These are phyloP conservation scores for Pyrus communis DNA, from an alignment of 306 rosid species.

Conservation along the genomic window DNA sequence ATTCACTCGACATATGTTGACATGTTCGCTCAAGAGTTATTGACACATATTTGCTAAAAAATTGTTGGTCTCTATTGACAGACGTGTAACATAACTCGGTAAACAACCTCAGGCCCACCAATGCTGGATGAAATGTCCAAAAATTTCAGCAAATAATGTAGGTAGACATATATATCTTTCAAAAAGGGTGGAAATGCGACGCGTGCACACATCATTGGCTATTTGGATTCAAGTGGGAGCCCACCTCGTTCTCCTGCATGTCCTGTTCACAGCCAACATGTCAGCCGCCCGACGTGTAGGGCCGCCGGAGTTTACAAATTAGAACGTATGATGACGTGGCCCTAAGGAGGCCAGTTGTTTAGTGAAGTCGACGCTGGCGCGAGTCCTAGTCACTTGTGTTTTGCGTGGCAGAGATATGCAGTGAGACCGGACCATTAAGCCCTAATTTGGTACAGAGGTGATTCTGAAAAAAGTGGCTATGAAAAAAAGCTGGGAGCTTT, in stretches of 20 bases:
- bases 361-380: background rate
- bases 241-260: background rate
- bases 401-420: constrained; percentile 14
- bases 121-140: rapidly evolving
- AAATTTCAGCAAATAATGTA: too few relatives aligned
- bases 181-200: background rate
- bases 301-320: background rate
- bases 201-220: background rate
- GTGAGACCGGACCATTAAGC: background rate
- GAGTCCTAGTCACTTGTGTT: constrained; percentile 1
- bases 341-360: background rate
- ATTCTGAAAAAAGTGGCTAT: too few relatives aligned
- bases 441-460: too few relatives aligned
- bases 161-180: background rate
- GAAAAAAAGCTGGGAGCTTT: too few relatives aligned
- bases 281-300: background rate
- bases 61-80: rapidly evolving
- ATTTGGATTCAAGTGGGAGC: background rate
- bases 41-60: rapidly evolving
- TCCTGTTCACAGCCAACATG: background rate
- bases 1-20: too few relatives aligned
- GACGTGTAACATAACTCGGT: rapidly evolving
- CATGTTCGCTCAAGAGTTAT: too few relatives aligned
- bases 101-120: rapidly evolving
- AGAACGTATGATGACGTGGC: background rate